Conservation (phyloP, 768 basidiomycete genomes). For the Lactifluus echinatus region DNA sequence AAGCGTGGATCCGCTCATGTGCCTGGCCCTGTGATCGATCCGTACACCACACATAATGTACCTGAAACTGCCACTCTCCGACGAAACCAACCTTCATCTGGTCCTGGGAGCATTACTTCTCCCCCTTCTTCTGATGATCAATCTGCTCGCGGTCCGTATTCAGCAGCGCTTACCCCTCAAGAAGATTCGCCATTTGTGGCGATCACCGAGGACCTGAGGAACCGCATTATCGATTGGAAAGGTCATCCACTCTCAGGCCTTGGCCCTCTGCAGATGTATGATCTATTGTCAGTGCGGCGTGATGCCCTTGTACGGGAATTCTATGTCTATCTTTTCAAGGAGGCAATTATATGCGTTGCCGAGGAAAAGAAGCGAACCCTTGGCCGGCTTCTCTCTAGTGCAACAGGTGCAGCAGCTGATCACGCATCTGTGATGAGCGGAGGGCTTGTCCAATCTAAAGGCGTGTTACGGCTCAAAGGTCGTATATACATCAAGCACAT, state of each 20-base stretch:
- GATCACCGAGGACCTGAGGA: conserved; percentile 83
- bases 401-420: conserved; percentile 36
- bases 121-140: conserved; percentile 11
- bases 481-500: conserved; percentile 95
- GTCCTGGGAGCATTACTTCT: conserved; percentile 24
- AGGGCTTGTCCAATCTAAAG: conserved; percentile 33
- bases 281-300: conserved; percentile 80
- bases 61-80: conserved; percentile 19
- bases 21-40: conserved; percentile 34
- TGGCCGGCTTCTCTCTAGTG: conserved; percentile 61
- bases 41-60: conserved; percentile 27
- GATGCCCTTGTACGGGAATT: conserved; percentile 89
- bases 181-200: conserved; percentile 71
- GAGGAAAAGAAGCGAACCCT: conserved; percentile 86
- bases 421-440: conserved; percentile 27
- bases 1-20: conserved; percentile 39
- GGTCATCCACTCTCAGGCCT: conserved; percentile 86
- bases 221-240: conserved; percentile 93
- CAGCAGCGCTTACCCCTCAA: conserved; percentile 15
- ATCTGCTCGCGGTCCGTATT: conserved; percentile 2
- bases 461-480: conserved; percentile 85
- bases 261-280: conserved; percentile 86
- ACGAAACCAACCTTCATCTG: conserved; percentile 27
- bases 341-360: conserved; percentile 92
- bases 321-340: conserved; percentile 93